Evolutionary conservation across 768 basidiomycete species (phyloP), one percentile per base, ranked within the genome.

Genomic region (Filobasidium floriforme): DNA sequence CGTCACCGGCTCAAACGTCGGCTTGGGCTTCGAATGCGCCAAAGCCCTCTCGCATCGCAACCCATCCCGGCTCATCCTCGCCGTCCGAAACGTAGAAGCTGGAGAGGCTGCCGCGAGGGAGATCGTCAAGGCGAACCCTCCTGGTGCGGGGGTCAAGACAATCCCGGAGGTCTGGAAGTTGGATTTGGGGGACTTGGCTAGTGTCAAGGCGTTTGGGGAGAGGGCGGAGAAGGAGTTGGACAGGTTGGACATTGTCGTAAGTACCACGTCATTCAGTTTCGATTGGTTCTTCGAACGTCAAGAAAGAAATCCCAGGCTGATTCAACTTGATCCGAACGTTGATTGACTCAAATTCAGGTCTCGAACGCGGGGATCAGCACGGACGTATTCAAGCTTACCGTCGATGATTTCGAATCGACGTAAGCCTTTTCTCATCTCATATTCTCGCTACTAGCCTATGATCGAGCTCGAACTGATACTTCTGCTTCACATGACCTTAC

Each of bases 1-100:
- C 51, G 63, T 71, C 60, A 71, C 70, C 37, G 70, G 70, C 4
- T 69, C 70, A 22, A 71, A 71, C 41, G 40, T 59, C 61, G 70
- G 70, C 37, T 49, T 71, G n/a, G 70, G 70, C 12, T 61, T 62
- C 55, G 68, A 68, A 64, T 46, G 66, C n/a, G 68, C 66, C 22
- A 66, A 66, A 37, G 55, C 59, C 11, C 61, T 71, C 9, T 41
- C 68, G 4, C 7, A 24, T 11, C 59, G 59, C 43, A 65, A 65
- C 55, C 70, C 70, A 14, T 12, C 63, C 54, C 69, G 66, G 12
- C 62, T 71, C 59, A 71, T 71, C 64, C 66, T 71, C 59, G 70
- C 70, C 2, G 68, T 69, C 0, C 60, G 70, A n/a, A 69, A 68
- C 55, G 28, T 55, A 41, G 9, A 41, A 55, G 60, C 60, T 9